Conservation (phyloP, 2,329 filamentous ascomycete species). For the Pseudogymnoascus sp. region DNA sequence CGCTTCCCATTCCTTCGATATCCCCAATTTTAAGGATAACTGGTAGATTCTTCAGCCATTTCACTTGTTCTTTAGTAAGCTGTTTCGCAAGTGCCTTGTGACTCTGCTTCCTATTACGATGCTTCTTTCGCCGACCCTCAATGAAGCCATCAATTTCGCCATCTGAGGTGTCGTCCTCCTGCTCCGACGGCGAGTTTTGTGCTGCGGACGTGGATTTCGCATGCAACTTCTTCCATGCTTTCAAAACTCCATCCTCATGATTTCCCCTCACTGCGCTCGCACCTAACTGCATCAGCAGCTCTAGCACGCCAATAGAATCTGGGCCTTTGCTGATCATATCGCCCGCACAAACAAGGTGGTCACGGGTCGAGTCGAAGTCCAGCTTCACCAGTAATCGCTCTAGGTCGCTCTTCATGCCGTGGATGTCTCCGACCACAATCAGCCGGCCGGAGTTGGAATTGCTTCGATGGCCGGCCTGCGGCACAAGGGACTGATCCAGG, state of each 20-base stretch:
- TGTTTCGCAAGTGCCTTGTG: constrained; percentile 24
- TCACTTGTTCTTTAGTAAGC: constrained; percentile 46
- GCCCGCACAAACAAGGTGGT: constrained; percentile 70
- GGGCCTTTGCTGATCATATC: constrained; percentile 84
- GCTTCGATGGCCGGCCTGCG: background rate
- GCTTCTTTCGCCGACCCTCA: background rate
- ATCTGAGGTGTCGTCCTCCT: constrained; percentile 16
- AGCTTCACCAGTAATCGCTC: constrained; percentile 59
- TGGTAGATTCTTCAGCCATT: constrained; percentile 64
- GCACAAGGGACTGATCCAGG: background rate
- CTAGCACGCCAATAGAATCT: constrained; percentile 69
- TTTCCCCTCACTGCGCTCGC: constrained; percentile 85
- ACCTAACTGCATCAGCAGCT: constrained; percentile 62
- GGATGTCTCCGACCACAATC: constrained; percentile 83
- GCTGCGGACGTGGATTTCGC: constrained; percentile 19
- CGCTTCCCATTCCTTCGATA: constrained; percentile 50
- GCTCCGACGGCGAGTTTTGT: constrained; percentile 18
- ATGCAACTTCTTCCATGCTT: constrained; percentile 43
- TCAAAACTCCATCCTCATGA: constrained; percentile 81
- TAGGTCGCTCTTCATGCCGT: constrained; percentile 71
- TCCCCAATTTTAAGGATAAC: constrained; percentile 69
- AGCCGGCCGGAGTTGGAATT: constrained; percentile 40
- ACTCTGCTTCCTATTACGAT: constrained; percentile 14
- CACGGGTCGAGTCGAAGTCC: constrained; percentile 52
- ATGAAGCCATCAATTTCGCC: background rate